These are phyloP conservation scores for Phytophthora podocarpi DNA, from an alignment of 352 stramenopile genomes.

Conservation along the genomic window DNA sequence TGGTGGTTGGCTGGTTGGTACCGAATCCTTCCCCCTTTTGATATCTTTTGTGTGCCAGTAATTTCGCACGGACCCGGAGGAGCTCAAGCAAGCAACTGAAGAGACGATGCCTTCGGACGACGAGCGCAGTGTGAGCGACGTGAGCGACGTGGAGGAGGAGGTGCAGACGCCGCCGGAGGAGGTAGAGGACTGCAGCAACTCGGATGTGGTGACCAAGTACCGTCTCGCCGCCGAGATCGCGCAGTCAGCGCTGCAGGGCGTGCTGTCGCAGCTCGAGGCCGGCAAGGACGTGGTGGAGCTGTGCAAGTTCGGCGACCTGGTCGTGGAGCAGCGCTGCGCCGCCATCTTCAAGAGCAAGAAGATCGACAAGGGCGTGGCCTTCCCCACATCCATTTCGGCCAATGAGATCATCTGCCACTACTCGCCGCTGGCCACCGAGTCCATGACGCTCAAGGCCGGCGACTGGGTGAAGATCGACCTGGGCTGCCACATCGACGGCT, in stretches of 20 bases:
- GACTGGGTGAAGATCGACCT: constrained; percentile 96
- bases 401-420: constrained; percentile 99
- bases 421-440: constrained; percentile 94
- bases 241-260: constrained; percentile 95
- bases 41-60: constrained; percentile 26
- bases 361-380: constrained; percentile 98
- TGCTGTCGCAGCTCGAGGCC: constrained; percentile 93
- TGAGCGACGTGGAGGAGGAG: constrained; percentile 81
- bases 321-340: constrained; percentile 80
- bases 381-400: constrained; percentile 98
- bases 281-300: constrained; percentile 97
- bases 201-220: constrained; percentile 97
- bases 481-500: constrained; percentile 99
- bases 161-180: constrained; percentile 58
- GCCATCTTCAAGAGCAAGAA: constrained; percentile 98
- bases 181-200: constrained; percentile 88
- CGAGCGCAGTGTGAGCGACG: constrained; percentile 52
- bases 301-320: constrained; percentile 91
- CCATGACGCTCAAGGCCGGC: constrained; percentile 69
- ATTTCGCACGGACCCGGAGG: constrained; percentile 1
- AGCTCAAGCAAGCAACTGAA: background rate
- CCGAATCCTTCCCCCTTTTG: background rate
- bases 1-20: constrained; percentile 1
- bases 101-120: constrained; percentile 49
- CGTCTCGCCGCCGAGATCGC: constrained; percentile 98